Percentiles rank a stretch among this genome's conserved stretches.
phyloP scores from a whole-genome alignment of 306 rosid species.

The Gastrolobium villosum region DNA sequence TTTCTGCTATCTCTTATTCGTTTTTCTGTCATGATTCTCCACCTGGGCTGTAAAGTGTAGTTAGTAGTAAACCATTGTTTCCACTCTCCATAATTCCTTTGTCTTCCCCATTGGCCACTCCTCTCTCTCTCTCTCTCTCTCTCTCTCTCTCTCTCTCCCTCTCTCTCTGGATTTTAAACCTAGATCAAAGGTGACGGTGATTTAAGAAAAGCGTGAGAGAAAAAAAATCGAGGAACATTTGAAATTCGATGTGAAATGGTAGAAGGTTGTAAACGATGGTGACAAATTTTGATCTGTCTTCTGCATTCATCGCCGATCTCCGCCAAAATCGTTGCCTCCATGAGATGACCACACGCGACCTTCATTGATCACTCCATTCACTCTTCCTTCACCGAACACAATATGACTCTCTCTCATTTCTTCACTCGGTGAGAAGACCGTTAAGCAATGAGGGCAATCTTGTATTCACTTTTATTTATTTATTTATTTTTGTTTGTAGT shows the following conservation, averaged over 20 bases:
- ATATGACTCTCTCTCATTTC: background rate
- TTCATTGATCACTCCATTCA: background rate
- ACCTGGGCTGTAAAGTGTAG: constrained; percentile 27
- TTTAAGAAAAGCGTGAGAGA: constrained; percentile 31
- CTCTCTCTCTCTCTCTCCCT: no score
- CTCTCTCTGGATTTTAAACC: constrained; percentile 45
- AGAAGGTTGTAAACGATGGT: background rate
- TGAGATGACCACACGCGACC: background rate
- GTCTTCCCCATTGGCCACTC: background rate
- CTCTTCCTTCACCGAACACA: constrained; percentile 14
- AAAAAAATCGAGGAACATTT: constrained; percentile 24
- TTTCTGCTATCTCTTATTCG: no score
- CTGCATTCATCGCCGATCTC: constrained; percentile 41
- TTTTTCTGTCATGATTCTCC: no score
- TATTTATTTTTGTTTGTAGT: background rate
- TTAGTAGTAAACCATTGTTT: constrained; percentile 14
- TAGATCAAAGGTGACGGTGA: constrained; percentile 46
- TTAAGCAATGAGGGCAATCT: constrained; percentile 15
- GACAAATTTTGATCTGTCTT: constrained; percentile 44
- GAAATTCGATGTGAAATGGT: constrained; percentile 14
- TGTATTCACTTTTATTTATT: background rate
- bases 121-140: no score
- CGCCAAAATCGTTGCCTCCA: background rate
- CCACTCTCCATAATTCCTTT: constrained; percentile 40
- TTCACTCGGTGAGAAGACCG: constrained; percentile 29